Conservation (phyloP, 768 basidiomycete genomes). For the Scleroderma bovista region DNA sequence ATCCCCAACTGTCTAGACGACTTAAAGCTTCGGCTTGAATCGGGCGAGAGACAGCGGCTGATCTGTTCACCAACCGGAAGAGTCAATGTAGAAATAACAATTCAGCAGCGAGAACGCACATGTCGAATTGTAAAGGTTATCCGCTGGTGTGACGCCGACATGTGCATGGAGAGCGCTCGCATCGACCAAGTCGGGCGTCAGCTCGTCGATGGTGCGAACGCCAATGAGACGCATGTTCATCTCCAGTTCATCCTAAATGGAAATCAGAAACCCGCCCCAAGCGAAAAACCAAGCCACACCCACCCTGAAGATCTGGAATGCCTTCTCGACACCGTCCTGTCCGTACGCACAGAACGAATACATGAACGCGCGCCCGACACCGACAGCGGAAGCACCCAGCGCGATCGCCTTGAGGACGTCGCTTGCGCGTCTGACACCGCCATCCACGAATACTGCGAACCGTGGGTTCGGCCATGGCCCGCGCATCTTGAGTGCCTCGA, state of each 20-base stretch:
- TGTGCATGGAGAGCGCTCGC: slow-evolving; percentile 33
- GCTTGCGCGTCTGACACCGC: slow-evolving; percentile 42
- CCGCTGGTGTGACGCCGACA: slow-evolving; percentile 21
- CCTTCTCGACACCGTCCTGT: slow-evolving; percentile 72
- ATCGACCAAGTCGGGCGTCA: slow-evolving; percentile 82
- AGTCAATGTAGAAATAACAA: neutral
- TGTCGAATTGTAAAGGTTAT: slow-evolving; percentile 26
- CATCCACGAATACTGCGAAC: slow-evolving; percentile 42
- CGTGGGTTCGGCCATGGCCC: slow-evolving; percentile 10
- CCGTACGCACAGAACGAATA: slow-evolving; percentile 86
- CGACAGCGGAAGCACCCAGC: slow-evolving; percentile 54
- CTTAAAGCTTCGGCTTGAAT: slow-evolving; percentile 17
- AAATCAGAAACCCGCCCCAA: neutral
- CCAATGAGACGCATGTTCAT: slow-evolving; percentile 92
- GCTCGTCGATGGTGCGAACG: slow-evolving; percentile 66
- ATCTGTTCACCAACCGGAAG: slow-evolving; percentile 13
- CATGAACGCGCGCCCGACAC: slow-evolving; percentile 75
- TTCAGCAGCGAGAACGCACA: slow-evolving; percentile 21
- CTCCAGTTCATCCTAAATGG: slow-evolving; percentile 80
- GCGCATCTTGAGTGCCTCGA: slow-evolving; percentile 5
- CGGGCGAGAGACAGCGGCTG: slow-evolving; percentile 26
- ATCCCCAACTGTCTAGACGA: neutral
- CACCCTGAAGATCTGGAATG: slow-evolving; percentile 69
- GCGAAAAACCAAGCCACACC: slow-evolving; percentile 13
- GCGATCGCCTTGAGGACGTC: slow-evolving; percentile 50